Base-by-base conservation (phyloP, 495 filamentous ascomycete genomes). In the Schizothecium vesticola region DNA sequence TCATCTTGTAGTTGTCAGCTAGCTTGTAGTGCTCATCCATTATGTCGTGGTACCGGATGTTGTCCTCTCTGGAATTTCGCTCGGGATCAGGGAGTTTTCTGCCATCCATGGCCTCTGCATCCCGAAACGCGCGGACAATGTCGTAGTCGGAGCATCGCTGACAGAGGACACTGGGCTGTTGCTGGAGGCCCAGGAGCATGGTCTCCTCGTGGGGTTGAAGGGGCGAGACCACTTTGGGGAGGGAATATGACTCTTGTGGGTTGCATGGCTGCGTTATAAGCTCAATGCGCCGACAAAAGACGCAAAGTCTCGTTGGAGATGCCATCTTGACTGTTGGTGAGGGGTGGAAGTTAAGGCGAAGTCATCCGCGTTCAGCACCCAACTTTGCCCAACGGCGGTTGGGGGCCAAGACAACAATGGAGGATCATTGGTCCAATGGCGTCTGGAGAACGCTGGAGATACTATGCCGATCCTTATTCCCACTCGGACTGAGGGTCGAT, bases 201-300 rank as follows among this genome's bases (percentile, higher is more conserved):
- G 3, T 19, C 19, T 61, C 64, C 11, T 72, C 70, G 21, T 59
- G 0, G 24, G 25, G 2, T 6, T 28, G 31, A 11, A 70, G 64
- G 1, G 70, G 68, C n/a, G 23, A 56, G 8, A 67, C 64, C 2
- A 23, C 7, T 3, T 64, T 36, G 33, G 33, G 33, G 23, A 31
- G 51, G 26, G 5, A 31, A 22, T 0, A 3, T 24, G 12, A 33
- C 51, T 60, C 22, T 0, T 8, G 6, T 19, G 3, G 16, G 1
- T 13, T 56, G 5, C 69, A 71, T 2, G 59, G 0, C 6, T 7
- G 1, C 9, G 61, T 61, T 31, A 25, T 12, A 1, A 60, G 59
- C 55, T 63, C 65, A 4, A 68, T 25, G 57, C 19, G 0, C 2
- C 69, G 69, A 22, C 69, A 71, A 57, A 71, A 71, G 21, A 68